Evolutionary conservation across 179 eudicot species (phyloP), one percentile per base, ranked within the genome.

Genomic region (Heliamphora pulchella): DNA sequence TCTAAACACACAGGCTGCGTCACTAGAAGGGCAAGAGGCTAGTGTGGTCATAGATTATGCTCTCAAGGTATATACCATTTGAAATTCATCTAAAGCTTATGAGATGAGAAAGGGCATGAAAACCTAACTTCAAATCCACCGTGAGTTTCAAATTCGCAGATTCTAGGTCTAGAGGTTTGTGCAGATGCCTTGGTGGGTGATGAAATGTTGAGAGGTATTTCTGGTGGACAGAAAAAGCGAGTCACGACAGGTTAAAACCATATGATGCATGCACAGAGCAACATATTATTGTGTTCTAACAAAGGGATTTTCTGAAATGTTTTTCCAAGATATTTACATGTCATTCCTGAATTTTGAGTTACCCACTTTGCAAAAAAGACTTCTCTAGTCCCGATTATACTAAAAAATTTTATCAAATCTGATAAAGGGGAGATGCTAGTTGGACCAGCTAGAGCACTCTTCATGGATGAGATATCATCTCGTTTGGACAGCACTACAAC

Each of bases 381-480:
- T 67, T 67, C 17, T 11, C 8, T 4, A 41, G 14, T 0, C 9
- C 67, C 22, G 67, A 63, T 63, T 5, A 20, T 8, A 18, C 39
- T 18, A 41, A 63, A 71, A 82, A 1, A 82, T 86, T 31, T 31
- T 31, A 31, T 31, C 31, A 31, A 31, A 31, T 31, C 31, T 31
- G 31, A 2, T 4, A 7, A 82, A 96, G 98, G 99, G 8, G 99
- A 96, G 84, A 96, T 96, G 99, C 86, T 96, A 13, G 99, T 96
- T 61, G 99, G 99, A 47, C 99, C 99, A 48, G 87, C 94, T 8
- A 96, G 91, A 75, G 86, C 97, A 8, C 43, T 96, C 43, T 96
- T 96, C 82, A 96, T 96, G 99, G 99, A 96, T 31, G 99, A 96
- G 81, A 96, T 96, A 87, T 96, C 99, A 69, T 94, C 98, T 17